Evolutionary conservation across 306 rosid species (phyloP), one percentile per base, ranked within the genome.

Genomic region (Spatholobus suberectus): DNA sequence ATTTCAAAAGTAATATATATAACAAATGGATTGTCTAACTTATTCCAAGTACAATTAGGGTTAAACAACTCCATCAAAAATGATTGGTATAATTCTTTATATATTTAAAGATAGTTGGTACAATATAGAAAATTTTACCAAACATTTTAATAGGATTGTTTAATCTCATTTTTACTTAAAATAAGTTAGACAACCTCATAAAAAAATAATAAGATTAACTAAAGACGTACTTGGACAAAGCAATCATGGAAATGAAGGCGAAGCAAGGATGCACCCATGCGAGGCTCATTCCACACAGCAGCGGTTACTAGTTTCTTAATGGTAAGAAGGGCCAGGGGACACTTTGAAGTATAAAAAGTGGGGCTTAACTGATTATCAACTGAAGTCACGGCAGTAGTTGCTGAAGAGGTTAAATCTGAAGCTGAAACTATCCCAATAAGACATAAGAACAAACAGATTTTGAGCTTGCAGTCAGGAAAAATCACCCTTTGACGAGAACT

Each of bases 221-320:
- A 24, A 24, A 0, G 66, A 77, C 85, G 86, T 88, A 81, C 93
- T 78, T 88, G 86, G 12, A 91, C 95, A 85, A 91, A 91, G 81
- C 93, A 91, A 32, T 89, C 93, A 38, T 89, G 93, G 52, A 91
- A 91, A 77, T 91, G 92, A 66, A 91, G 90, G 54, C 96, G 93
- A 5, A 91, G 92, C 79, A 89, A 69, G 2, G 90, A 91, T 2
- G 92, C 93, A 23, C 94, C 90, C 90, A 90, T 85, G 71, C 96
- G 96, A 37, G 71, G 69, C 51, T 92, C 94, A 0, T 21, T 81
- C 2, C 9, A 11, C 3, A 91, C 91, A 0, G 90, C 92, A 0
- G 66, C 2, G 10, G 0, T 15, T 15, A 91, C 90, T 0, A 21
- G 61, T 0, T 32, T 24, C 40, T 68, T 83, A 21, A 91, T 87